Conservation (phyloP, 805 yeast species). For the Metschnikowia cerradonensis region DNA sequence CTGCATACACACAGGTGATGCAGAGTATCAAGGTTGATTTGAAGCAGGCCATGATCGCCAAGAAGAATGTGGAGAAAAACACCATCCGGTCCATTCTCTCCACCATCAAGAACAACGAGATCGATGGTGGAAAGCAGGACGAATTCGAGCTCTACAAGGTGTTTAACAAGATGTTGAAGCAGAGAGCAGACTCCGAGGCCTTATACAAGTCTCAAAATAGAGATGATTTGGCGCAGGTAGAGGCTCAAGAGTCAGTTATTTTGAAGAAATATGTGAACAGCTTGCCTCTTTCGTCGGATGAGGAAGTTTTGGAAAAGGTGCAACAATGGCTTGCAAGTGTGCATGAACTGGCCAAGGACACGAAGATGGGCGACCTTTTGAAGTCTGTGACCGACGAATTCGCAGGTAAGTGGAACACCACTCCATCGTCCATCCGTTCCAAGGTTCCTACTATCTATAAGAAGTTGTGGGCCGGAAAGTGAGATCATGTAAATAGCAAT, state of each 20-base stretch:
- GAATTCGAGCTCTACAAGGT: conserved; percentile 19
- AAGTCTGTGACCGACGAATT: conserved; percentile 15
- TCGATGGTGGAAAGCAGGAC: conserved; percentile 22
- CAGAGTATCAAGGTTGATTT: conserved; percentile 19
- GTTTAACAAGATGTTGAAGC: conserved; percentile 39
- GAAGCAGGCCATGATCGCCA: conserved; percentile 25
- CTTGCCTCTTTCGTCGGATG: conserved; percentile 48
- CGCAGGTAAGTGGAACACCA: conserved; percentile 19
- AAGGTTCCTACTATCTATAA: conserved; percentile 19
- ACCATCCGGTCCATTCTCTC: conserved; percentile 43
- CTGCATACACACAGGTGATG: conserved; percentile 29
- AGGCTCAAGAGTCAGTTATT: conserved; percentile 41
- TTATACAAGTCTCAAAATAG: conserved; percentile 46
- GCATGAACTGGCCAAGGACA: conserved; percentile 2
- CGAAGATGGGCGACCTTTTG: conserved; percentile 11
- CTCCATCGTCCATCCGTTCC: conserved; percentile 18
- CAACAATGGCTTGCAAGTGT: conserved; percentile 19
- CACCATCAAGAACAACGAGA: conserved; percentile 38
- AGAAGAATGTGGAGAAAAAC: conserved; percentile 28
- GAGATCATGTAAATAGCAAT: conserved; percentile 3
- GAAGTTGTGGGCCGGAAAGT: conserved; percentile 11
- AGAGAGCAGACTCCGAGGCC: conserved; percentile 46
- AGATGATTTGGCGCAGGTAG: conserved; percentile 52
- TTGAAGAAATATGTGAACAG: conserved; percentile 36
- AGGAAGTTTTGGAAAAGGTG: conserved; percentile 31